Evolutionary conservation across 306 rosid species (phyloP).

Genomic region (Lupinus albus): DNA sequence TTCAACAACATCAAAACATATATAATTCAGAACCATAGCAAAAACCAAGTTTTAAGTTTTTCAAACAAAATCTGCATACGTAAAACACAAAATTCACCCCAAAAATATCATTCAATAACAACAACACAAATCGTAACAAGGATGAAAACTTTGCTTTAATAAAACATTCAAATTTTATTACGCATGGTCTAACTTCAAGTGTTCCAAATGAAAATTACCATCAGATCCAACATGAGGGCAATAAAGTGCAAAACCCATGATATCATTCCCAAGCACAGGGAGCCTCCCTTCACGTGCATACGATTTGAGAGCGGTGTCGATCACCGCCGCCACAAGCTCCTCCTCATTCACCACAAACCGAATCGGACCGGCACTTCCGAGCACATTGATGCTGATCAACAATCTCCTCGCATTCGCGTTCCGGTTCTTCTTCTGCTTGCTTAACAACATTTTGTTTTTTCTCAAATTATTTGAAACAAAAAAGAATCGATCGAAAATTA

Average conservation of each 20-base stretch:
- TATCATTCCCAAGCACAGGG: slow-evolving; percentile 69
- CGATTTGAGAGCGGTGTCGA: slow-evolving; percentile 76
- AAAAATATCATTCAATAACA: not conserved
- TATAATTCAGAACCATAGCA: not conserved
- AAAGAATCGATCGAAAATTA: not conserved
- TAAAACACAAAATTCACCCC: not conserved
- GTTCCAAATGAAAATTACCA: slow-evolving; percentile 45
- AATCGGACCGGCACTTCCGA: slow-evolving; percentile 95
- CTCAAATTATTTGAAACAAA: slow-evolving; percentile 2
- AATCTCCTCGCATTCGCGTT: slow-evolving; percentile 61
- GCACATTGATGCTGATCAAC: slow-evolving; percentile 76
- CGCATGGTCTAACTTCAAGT: not conserved
- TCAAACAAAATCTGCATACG: not conserved
- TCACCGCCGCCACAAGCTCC: slow-evolving; percentile 71
- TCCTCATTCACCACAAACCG: slow-evolving; percentile 78
- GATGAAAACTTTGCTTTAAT: not conserved
- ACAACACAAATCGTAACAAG: not conserved
- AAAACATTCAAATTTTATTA: not conserved
- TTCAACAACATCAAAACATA: not conserved
- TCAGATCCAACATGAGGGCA: slow-evolving; percentile 71
- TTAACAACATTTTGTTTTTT: slow-evolving; percentile 57
- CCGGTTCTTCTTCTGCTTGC: slow-evolving; percentile 83
- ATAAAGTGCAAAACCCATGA: slow-evolving; percentile 62
- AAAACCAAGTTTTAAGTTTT: not conserved
- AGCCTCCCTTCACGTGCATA: slow-evolving; percentile 97